Evolutionary conservation across 2,329 filamentous ascomycete species (phyloP), one percentile per base, ranked within the genome.

Genomic region (Diatrype stigma): DNA sequence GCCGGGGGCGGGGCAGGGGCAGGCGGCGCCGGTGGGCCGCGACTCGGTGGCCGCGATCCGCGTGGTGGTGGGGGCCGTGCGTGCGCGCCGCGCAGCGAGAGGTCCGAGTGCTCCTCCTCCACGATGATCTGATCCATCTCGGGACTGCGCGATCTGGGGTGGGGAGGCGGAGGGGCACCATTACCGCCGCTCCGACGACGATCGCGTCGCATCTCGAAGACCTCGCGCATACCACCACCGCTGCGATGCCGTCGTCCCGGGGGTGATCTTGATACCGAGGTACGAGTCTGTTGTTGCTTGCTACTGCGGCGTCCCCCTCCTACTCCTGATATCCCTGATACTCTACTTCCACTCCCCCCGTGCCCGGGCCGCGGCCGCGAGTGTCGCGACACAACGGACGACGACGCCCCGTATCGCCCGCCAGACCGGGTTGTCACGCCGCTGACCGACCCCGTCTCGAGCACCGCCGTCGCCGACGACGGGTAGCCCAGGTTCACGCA

Each of bases 371-470:
- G 56, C 17, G 58, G 56, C n/a, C 59, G 56, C 45, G 63, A 62
- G 26, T 60, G 61, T 48, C 63, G 63, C 46, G 64, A 66, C 23
- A 67, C 58, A 12, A 66, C 62, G 10, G 63, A 65, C 4, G 63
- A 65, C 30, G 63, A 55, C 56, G 45, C 48, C 17, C 14, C 37
- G 21, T n/a, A 23, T 62, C 64, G 38, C 52, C 62, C 38, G 62
- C 14, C 64, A 46, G 60, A 60, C 26, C 26, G 26, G 52, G 55
- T 64, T 50, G 60, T 37, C 64, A 23, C 52, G 60, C 65, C 46
- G 57, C 63, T 34, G 47, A 67, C 61, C 49, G 59, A 67, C 42
- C 63, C 64, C 46, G 53, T 63, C 50, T 68, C 69, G 46, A 73
- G 6, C 35, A 37, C 37, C 38, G 52, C 38, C 51, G 56, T 47